Evolutionary conservation across 495 filamentous ascomycete species (phyloP), one percentile per base, ranked within the genome.

Genomic region (Monascus purpureus): DNA sequence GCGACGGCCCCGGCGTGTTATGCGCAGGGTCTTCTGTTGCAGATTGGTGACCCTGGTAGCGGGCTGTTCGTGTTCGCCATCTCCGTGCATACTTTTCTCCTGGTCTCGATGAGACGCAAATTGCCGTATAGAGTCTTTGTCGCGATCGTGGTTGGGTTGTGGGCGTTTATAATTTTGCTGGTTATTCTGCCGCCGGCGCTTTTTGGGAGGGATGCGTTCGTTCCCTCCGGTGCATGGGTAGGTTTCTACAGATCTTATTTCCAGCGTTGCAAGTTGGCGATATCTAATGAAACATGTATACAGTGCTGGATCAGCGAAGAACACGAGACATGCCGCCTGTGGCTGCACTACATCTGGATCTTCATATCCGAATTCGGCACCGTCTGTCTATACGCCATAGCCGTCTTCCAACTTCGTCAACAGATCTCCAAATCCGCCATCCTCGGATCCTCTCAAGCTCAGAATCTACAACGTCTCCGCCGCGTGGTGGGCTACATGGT

Each of bases 261-360:
- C n/a, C n/a, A n/a, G n/a, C n/a, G n/a, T n/a, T n/a, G n/a, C n/a
- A n/a, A n/a, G n/a, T n/a, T n/a, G n/a, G n/a, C n/a, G n/a, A n/a
- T n/a, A n/a, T n/a, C n/a, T n/a, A n/a, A n/a, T n/a, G n/a, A n/a
- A n/a, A 22, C 14, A 13, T n/a, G 18, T 35, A 13, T 20, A 2
- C 35, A 77, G 80, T 84, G 80, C 52, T 83, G 80, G 80, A 68
- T 84, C 19, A 76, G 68, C 40, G 47, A 60, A 24, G 49, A 63
- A 1, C 81, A 73, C 50, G 65, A 73, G 35, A 42, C 49, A 4
- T 57, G 73, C 25, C 79, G 79, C 39, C 66, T 87, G 1, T 72
- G 68, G 61, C 67, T 77, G 13, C 81, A 87, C 43, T 87, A 87
- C 45, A 63, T 85, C 39, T 87, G 75, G 70, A 80, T 85, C 51